phyloP scores from a whole-genome alignment of 331 rosid species.

The Quercus phellos region DNA sequence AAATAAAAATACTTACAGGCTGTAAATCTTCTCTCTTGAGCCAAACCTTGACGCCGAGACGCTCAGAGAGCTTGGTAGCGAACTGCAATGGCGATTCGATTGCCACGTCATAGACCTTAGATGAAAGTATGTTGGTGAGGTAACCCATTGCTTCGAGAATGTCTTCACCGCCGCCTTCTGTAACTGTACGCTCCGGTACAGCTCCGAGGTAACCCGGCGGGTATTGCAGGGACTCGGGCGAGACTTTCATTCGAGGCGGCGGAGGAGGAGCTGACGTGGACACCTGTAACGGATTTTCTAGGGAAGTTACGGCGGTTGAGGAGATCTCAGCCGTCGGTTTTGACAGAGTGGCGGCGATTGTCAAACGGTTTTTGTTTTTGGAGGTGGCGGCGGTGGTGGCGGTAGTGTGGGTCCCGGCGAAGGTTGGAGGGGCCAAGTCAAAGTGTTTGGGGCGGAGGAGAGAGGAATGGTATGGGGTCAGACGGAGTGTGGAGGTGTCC shows the following conservation, averaged over 20 bases:
- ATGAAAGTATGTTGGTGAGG: conserved; percentile 64
- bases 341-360: conserved; percentile 47
- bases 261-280: background rate
- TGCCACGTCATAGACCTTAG: conserved; percentile 85
- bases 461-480: background rate
- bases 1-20: conserved; percentile 47
- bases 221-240: conserved; percentile 56
- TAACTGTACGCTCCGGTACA: conserved; percentile 34
- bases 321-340: conserved; percentile 30
- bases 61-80: conserved; percentile 69
- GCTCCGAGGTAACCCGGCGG: conserved; percentile 82
- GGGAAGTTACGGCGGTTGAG: conserved; percentile 8
- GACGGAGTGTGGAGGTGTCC: background rate
- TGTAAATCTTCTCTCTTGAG: conserved; percentile 92
- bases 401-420: background rate
- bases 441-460: conserved; percentile 1
- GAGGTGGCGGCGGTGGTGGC: no score
- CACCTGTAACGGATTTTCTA: conserved; percentile 4
- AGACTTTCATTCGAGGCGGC: conserved; percentile 29
- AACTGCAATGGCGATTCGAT: conserved; percentile 69
- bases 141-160: conserved; percentile 49
- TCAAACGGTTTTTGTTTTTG: conserved; percentile 10
- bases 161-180: conserved; percentile 14
- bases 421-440: background rate
- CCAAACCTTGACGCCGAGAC: conserved; percentile 70